Evolutionary conservation across 1,139 yeast genomes (phyloP), one percentile per base, ranked within the genome.

Genomic region (Diutina pseudorugosa): DNA sequence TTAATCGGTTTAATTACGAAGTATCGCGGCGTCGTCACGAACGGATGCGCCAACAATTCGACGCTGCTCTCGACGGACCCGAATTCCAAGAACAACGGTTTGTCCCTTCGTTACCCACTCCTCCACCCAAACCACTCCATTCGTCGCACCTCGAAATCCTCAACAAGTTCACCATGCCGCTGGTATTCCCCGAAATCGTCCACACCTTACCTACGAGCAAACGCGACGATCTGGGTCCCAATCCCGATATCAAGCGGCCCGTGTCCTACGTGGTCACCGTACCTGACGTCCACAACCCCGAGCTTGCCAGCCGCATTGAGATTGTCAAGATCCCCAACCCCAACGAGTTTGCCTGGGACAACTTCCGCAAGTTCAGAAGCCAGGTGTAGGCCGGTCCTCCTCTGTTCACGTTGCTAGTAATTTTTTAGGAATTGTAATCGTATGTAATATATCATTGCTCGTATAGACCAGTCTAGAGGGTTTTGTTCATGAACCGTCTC

Each of bases 401-500:
- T 5, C 20, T 5, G 8, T 36, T n/a, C n/a, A n/a, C n/a, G n/a
- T n/a, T n/a, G n/a, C n/a, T n/a, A n/a, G n/a, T n/a, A n/a, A n/a
- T n/a, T n/a, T n/a, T n/a, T n/a, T n/a, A n/a, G n/a, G n/a, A n/a
- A n/a, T n/a, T n/a, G n/a, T n/a, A n/a, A n/a, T n/a, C n/a, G n/a
- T n/a, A n/a, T 16, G 20, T 41, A 41, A n/a, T n/a, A 18, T 41
- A 16, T 41, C 42, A 41, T 16, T 41, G 42, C 20, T 18, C 42
- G 12, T 41, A 41, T 8, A n/a, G 9, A 41, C 19, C 9, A 9
- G 27, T 18, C 49, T 45, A 45, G n/a, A 45, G 40, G n/a, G 49
- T 23, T 70, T 89, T 87, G 71, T 93, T 93, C 98, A 93, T 93
- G 66, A 93, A 93, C 65, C 89, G 82, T 71, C 95, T 84, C 70